These are phyloP conservation scores for Aquilaria malaccensis DNA, from an alignment of 345 rosid species.

Conservation along the genomic window DNA sequence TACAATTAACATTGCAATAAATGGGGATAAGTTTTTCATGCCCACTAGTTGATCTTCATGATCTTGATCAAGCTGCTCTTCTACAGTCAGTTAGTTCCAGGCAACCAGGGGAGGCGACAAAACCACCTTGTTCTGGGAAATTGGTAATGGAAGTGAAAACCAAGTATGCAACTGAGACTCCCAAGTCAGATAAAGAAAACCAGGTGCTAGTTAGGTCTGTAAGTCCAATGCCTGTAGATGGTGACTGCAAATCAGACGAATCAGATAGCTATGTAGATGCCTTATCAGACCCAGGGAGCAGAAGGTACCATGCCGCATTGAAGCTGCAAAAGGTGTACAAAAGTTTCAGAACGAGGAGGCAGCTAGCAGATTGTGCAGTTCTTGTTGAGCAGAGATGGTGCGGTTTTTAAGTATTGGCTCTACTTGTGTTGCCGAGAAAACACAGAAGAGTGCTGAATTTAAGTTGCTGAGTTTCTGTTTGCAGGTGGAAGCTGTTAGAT, in stretches of 20 bases:
- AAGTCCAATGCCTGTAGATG: conserved; percentile 23
- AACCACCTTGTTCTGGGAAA: conserved; percentile 26
- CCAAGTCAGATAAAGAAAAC: conserved; percentile 25
- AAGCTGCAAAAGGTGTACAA: conserved; percentile 88
- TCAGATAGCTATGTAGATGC: conserved; percentile 7
- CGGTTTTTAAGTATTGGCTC: conserved; percentile 2
- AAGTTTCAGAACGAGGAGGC: conserved; percentile 86
- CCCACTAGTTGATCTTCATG: conserved; percentile 23
- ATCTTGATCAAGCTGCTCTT: conserved; percentile 23
- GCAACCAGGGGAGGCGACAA: conserved; percentile 19
- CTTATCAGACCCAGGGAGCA: conserved; percentile 11
- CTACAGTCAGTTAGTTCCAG: conserved; percentile 20
- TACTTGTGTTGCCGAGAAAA: not conserved
- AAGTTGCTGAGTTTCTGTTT: conserved; percentile 1
- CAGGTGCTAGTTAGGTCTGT: conserved; percentile 16
- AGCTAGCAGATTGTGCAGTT: conserved; percentile 91
- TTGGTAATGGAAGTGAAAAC: conserved; percentile 16
- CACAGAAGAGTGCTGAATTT: conserved; percentile 1
- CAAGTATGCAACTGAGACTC: conserved; percentile 18
- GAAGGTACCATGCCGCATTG: conserved; percentile 51
- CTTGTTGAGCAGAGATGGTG: conserved; percentile 93
- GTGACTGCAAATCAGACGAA: conserved; percentile 12
- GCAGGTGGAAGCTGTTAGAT: conserved; percentile 88
- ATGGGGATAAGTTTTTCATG: conserved; percentile 29
- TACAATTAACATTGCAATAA: not conserved